These are phyloP conservation scores for Cruciata laevipes DNA, from an alignment of 257 asterid species.

Conservation along the genomic window DNA sequence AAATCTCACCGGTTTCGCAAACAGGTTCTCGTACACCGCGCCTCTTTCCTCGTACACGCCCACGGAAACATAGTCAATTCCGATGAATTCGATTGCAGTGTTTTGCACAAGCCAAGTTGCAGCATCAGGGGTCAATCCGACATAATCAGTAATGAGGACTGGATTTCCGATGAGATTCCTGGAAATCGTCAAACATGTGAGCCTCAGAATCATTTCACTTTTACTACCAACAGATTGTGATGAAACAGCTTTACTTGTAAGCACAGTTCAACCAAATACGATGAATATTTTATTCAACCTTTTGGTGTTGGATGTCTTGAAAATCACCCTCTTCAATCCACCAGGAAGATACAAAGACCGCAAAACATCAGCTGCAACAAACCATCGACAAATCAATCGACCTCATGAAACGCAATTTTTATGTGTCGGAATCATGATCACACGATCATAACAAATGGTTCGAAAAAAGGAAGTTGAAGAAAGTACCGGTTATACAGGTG, in stretches of 20 bases:
- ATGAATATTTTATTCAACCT: neutral
- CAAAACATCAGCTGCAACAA: conserved; percentile 3
- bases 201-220: no score
- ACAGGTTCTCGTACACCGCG: conserved; percentile 17
- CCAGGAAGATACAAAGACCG: neutral
- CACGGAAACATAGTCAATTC: conserved; percentile 28
- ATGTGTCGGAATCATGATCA: no score
- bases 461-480: neutral
- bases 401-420: no score
- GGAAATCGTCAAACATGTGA: neutral
- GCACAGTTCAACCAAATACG: no score
- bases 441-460: neutral
- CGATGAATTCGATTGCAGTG: conserved; percentile 24
- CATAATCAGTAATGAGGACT: conserved; percentile 10
- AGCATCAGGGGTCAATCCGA: conserved; percentile 25
- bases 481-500: conserved; percentile 3
- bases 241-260: no score
- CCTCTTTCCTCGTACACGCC: conserved; percentile 1
- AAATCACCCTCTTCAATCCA: neutral
- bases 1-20: conserved; percentile 15
- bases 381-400: neutral
- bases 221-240: no score
- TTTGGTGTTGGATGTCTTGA: neutral
- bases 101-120: conserved; percentile 26
- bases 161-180: conserved; percentile 17